Evolutionary conservation across 179 eudicot genomes (phyloP).

Genomic region (Beta lomatogona): DNA sequence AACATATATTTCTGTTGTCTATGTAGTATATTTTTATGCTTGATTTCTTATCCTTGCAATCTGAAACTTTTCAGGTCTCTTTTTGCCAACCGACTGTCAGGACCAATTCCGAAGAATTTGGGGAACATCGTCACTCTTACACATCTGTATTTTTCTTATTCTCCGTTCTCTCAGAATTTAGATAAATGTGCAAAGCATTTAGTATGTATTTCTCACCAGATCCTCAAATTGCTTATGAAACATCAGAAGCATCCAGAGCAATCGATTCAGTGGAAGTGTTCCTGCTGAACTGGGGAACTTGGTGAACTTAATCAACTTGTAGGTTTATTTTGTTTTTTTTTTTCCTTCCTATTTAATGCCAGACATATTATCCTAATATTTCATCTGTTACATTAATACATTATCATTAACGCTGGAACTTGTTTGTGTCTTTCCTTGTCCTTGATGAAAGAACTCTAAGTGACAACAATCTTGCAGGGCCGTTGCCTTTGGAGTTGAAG

Average conservation of each 20-base stretch:
- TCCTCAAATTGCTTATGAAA: background rate
- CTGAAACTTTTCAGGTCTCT: slow-evolving; percentile 31
- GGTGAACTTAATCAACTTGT: slow-evolving; percentile 37
- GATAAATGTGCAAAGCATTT: background rate
- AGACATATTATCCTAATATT: background rate
- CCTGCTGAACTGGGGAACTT: slow-evolving; percentile 55
- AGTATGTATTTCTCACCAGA: background rate
- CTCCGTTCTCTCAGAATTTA: slow-evolving; percentile 5
- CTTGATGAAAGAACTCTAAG: slow-evolving; percentile 33
- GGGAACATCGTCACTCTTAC: slow-evolving; percentile 44
- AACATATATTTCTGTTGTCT: too few species aligned
- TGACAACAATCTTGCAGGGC: slow-evolving; percentile 44
- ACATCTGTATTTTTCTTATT: slow-evolving; percentile 28
- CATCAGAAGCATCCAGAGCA: slow-evolving; percentile 52
- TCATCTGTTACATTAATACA: background rate
- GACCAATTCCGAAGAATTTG: slow-evolving; percentile 48
- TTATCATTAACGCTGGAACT: background rate
- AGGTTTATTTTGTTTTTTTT: background rate
- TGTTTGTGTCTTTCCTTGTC: background rate
- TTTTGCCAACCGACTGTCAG: slow-evolving; percentile 47
- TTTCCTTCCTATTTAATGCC: background rate
- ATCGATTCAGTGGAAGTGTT: slow-evolving; percentile 46
- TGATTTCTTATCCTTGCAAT: background rate
- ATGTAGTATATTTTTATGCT: background rate
- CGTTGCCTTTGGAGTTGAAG: slow-evolving; percentile 38